A percentile compares a stretch with the other conserved stretches of the same genome.
phyloP scores from a whole-genome alignment of 1,284 basidiomycete genomes.

The Ceratobasidium sp. region DNA sequence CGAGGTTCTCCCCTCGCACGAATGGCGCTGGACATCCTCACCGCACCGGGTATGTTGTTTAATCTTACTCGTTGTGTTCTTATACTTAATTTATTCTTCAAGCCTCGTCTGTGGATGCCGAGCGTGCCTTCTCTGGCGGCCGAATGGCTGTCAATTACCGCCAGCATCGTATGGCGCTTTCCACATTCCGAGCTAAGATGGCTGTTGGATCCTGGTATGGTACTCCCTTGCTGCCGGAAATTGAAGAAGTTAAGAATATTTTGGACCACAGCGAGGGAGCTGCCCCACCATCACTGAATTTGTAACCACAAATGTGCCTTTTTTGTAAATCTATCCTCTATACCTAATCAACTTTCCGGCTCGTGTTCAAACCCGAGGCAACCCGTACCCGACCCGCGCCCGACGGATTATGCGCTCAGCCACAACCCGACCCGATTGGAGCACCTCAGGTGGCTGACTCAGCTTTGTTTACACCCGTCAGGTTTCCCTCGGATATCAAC shows the following conservation, averaged over 20 bases:
- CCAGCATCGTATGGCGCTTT: slow-evolving; percentile 18
- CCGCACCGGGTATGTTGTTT: slow-evolving; percentile 14
- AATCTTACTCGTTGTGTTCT: not conserved
- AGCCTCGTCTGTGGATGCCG: slow-evolving; percentile 26
- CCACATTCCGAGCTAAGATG: slow-evolving; percentile 28
- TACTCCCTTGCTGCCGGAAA: not conserved
- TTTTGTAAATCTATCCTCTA: no score
- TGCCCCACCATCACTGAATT: no score
- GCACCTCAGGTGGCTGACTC: not conserved
- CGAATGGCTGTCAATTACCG: slow-evolving; percentile 22
- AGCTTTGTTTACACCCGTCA: slow-evolving; percentile 1
- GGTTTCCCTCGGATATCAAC: not conserved
- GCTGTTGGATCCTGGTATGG: slow-evolving; percentile 25
- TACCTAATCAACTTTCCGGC: no score
- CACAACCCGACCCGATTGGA: not conserved
- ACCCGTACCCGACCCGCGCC: no score
- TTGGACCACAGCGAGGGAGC: no score
- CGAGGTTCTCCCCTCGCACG: not conserved
- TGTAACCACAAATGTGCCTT: no score
- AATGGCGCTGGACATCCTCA: slow-evolving; percentile 26
- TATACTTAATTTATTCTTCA: not conserved
- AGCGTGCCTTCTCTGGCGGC: slow-evolving; percentile 30
- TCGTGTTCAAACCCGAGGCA: no score
- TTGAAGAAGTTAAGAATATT: not conserved
- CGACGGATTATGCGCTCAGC: not conserved